A percentile compares a stretch with the other conserved stretches of the same genome.
These are phyloP conservation scores for Aspergillus jensenii DNA, from an alignment of 2,329 filamentous ascomycete species.

Conservation along the genomic window DNA sequence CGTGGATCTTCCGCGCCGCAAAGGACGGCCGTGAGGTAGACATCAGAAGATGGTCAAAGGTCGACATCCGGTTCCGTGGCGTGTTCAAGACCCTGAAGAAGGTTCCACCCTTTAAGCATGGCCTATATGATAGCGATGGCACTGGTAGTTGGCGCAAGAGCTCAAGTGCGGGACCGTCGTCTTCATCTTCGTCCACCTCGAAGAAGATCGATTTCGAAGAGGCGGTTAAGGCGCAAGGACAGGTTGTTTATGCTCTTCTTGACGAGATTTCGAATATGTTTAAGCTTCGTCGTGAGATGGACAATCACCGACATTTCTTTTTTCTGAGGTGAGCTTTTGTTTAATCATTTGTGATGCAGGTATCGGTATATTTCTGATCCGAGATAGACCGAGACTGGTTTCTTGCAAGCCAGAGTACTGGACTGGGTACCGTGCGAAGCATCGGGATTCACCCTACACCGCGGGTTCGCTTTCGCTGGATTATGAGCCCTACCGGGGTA, in stretches of 20 bases:
- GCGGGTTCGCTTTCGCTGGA: constrained; percentile 22
- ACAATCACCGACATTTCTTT: constrained; percentile 10
- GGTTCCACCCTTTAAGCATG: constrained; percentile 19
- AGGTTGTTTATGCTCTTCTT: constrained; percentile 26
- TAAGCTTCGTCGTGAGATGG: constrained; percentile 13
- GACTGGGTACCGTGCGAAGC: constrained; percentile 25
- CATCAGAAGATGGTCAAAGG: constrained; percentile 21
- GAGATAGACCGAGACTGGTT: constrained; percentile 18
- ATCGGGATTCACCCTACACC: constrained; percentile 22
- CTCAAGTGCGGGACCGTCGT: not conserved
- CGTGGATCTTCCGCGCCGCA: constrained; percentile 25
- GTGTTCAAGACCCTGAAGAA: constrained; percentile 26
- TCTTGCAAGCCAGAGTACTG: constrained; percentile 22
- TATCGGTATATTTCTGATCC: not conserved
- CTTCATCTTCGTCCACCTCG: not conserved
- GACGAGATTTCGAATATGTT: constrained; percentile 22
- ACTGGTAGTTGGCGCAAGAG: not conserved
- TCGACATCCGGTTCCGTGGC: constrained; percentile 24
- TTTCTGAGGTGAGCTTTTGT: constrained; percentile 18
- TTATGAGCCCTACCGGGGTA: constrained; percentile 8
- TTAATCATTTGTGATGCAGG: not conserved
- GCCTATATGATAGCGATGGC: constrained; percentile 21
- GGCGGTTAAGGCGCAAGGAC: constrained; percentile 16
- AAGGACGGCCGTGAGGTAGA: constrained; percentile 20
- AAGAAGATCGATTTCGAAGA: constrained; percentile 8